Evolutionary conservation across 1,284 basidiomycete genomes (phyloP).

Genomic region (Ustilago sp.): DNA sequence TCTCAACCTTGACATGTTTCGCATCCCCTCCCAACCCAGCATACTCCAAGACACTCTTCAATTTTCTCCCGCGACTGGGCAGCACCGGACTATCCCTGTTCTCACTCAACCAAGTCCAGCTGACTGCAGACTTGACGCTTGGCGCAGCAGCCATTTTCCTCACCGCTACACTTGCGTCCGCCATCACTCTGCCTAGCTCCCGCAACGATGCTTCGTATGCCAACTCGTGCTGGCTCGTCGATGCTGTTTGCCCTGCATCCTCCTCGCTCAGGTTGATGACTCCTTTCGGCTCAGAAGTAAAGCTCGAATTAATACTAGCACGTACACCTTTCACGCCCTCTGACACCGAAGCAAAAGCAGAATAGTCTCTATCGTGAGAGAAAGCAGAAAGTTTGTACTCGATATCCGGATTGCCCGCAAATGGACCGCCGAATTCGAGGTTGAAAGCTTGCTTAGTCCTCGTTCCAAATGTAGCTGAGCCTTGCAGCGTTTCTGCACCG

Average conservation of each 20-base stretch:
- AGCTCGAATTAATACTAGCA: constrained; percentile 76
- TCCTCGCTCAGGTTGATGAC: constrained; percentile 32
- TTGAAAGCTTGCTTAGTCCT: constrained; percentile 84
- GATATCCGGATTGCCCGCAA: constrained; percentile 74
- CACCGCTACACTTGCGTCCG: constrained; percentile 51
- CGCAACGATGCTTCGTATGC: constrained; percentile 61
- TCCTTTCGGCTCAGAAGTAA: constrained; percentile 20
- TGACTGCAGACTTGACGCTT: constrained; percentile 81
- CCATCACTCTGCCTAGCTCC: constrained; percentile 51
- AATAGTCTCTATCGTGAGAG: constrained; percentile 78
- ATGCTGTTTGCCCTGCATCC: constrained; percentile 22
- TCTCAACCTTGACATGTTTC: constrained; percentile 56
- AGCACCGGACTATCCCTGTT: constrained; percentile 81
- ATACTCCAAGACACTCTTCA: constrained; percentile 47
- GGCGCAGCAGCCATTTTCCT: constrained; percentile 26
- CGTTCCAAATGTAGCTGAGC: constrained; percentile 85
- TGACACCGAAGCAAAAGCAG: constrained; percentile 77
- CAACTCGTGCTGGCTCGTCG: constrained; percentile 55
- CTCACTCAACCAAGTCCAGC: constrained; percentile 82
- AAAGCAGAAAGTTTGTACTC: constrained; percentile 76
- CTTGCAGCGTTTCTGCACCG: constrained; percentile 88
- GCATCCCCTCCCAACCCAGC: constrained; percentile 65
- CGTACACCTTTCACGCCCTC: constrained; percentile 78
- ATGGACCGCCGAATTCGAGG: constrained; percentile 58
- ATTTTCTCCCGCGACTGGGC: constrained; percentile 69